Evolutionary conservation across 441 rosid genomes (phyloP), one percentile per base, ranked within the genome.

Genomic region (Populus hybrid): DNA sequence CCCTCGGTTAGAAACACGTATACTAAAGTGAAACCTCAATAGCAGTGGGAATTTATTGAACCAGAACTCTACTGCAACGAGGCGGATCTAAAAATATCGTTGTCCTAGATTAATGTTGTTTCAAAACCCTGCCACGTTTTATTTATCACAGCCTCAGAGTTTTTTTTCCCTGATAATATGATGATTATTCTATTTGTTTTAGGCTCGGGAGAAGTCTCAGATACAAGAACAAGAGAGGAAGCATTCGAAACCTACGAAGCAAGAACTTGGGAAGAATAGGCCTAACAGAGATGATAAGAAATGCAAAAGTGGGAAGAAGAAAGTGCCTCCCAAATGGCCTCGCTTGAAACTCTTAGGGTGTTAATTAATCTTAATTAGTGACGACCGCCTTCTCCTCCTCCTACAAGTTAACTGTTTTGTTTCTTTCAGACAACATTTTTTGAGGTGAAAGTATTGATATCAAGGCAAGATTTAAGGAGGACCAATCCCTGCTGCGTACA

Each of bases 291-390:
- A 81, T 71, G 80, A 78, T 45, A 80, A 79, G 24, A 77, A 66
- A 64, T 64, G 81, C 82, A 84, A 82, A 70, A 82, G 68, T 72
- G 81, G 74, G 79, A 83, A 33, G 79, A 84, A 84, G 50, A 83
- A 71, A 28, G 74, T 64, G n/a, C 63, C 83, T 61, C 66, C 76
- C 79, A 87, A 78, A 74, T 88, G 91, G 90, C 83, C 87, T 42
- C 88, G 79, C 29, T 79, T 89, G 72, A 88, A 77, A 74, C 33
- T 90, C 24, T 83, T 88, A 45, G 93, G 91, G 6, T 88, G 93
- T 82, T 87, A 81, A 78, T 31, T 9, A n/a, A 33, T 7, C 29
- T 7, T 4, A 2, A 14, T 14, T 26, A 5, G 59, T 16, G 59
- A 50, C 59, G 20, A 5, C 59, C 2, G 20, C 56, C 56, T 14